phyloP scores from a whole-genome alignment of 805 yeast genomes.

The Myxozyma kluyveri region DNA sequence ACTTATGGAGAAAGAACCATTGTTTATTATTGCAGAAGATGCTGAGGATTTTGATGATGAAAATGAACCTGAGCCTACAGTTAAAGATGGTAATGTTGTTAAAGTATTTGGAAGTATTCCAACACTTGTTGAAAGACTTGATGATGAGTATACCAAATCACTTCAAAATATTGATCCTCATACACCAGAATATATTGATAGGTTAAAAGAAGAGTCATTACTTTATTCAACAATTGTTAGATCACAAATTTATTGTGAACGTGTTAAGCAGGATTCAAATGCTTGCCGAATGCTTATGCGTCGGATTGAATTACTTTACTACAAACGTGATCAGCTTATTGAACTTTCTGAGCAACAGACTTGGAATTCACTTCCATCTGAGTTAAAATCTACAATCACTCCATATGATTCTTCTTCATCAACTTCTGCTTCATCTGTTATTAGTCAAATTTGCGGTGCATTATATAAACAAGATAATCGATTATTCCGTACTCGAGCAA shows the following conservation, averaged over 20 bases:
- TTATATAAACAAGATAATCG: constrained; percentile 66
- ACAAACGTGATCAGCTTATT: constrained; percentile 79
- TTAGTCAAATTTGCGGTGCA: constrained; percentile 62
- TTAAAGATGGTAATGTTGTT: constrained; percentile 46
- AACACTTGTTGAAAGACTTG: constrained; percentile 86
- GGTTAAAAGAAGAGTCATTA: constrained; percentile 80
- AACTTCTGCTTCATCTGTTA: constrained; percentile 51
- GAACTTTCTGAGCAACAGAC: constrained; percentile 65
- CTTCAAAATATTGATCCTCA: constrained; percentile 91
- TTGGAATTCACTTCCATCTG: constrained; percentile 56
- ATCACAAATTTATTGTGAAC: constrained; percentile 81
- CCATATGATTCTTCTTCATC: constrained; percentile 40
- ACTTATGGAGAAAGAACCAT: constrained; percentile 61
- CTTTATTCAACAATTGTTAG: constrained; percentile 76
- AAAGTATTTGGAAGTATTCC: constrained; percentile 80
- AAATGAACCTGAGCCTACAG: constrained; percentile 47
- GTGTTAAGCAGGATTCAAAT: constrained; percentile 44
- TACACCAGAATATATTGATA: constrained; percentile 85
- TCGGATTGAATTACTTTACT: constrained; percentile 89
- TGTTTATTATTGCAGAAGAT: constrained; percentile 70
- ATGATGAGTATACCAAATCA: constrained; percentile 88
- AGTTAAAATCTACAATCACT: constrained; percentile 38
- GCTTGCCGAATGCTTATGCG: constrained; percentile 68
- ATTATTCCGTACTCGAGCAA: constrained; percentile 74
- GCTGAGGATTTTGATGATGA: constrained; percentile 80